A percentile compares a stretch with the other conserved stretches of the same genome.
phyloP scores from a whole-genome alignment of 2,329 filamentous ascomycete genomes.

The Alternaria alternata region DNA sequence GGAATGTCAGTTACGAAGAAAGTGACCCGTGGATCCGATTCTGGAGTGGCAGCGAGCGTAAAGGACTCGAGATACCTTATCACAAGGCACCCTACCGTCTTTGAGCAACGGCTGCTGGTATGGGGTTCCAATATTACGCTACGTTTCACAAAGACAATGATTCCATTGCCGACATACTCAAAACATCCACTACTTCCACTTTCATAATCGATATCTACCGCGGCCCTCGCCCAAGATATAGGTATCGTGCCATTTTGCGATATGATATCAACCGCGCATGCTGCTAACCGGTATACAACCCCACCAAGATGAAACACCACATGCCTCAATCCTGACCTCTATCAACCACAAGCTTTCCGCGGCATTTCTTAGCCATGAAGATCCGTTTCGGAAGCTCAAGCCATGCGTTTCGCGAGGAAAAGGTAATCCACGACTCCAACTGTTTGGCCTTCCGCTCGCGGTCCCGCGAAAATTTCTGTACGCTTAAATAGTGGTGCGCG shows the following conservation, averaged over 20 bases:
- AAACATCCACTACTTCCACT: background rate
- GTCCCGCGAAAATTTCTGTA: background rate
- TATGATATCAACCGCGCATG: constrained; percentile 3
- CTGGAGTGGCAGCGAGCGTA: background rate
- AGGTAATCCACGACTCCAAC: constrained; percentile 2
- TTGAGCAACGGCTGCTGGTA: background rate
- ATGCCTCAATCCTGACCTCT: background rate
- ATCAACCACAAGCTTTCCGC: constrained; percentile 6
- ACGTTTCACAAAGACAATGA: background rate
- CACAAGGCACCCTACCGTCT: background rate
- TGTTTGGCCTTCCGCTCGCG: background rate
- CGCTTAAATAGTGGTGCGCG: background rate
- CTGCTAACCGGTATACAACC: background rate
- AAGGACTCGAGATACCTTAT: background rate
- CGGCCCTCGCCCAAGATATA: background rate
- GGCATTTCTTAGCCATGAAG: constrained; percentile 3
- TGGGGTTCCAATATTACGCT: background rate
- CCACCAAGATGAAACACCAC: background rate
- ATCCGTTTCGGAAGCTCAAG: constrained; percentile 1
- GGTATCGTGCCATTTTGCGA: background rate
- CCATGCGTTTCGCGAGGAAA: constrained; percentile 2
- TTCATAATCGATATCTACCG: background rate
- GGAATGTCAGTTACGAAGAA: no score
- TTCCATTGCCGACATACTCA: background rate
- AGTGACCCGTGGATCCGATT: no score